Percentiles rank a stretch among this genome's conserved stretches.
These are phyloP conservation scores for Epichloe gansuensis DNA, from an alignment of 2,329 filamentous ascomycete genomes.

Conservation along the genomic window DNA sequence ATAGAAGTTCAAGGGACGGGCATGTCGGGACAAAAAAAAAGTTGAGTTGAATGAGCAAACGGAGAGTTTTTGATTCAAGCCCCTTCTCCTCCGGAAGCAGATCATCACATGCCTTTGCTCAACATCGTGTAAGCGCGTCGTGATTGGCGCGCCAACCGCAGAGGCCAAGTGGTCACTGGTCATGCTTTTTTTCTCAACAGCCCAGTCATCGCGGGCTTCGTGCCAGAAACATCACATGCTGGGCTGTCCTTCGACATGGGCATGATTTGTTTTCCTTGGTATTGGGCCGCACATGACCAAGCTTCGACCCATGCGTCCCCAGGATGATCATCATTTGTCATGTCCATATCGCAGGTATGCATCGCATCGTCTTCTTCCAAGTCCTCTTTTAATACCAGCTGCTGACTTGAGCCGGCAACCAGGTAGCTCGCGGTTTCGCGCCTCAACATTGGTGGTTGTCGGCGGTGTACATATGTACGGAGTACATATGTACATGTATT, in stretches of 20 bases:
- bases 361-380: too few relatives aligned
- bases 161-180: neutral
- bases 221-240: neutral
- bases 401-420: too few relatives aligned
- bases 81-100: neutral
- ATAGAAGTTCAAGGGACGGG: neutral
- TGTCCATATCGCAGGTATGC: too few relatives aligned
- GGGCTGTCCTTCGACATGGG: neutral
- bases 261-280: too few relatives aligned
- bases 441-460: neutral
- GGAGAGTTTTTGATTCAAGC: neutral
- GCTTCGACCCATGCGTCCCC: too few relatives aligned
- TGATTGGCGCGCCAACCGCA: slow-evolving; percentile 1
- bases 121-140: neutral
- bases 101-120: neutral
- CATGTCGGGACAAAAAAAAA: too few relatives aligned
- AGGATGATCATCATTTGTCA: too few relatives aligned
- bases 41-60: too few relatives aligned
- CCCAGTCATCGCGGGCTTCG: neutral
- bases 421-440: neutral
- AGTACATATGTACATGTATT: neutral
- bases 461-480: neutral
- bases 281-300: too few relatives aligned
- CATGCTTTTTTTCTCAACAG: neutral
- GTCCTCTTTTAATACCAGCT: too few relatives aligned